These are phyloP conservation scores for Alternaria sp. DNA, from an alignment of 2,329 filamentous ascomycete species.

Conservation along the genomic window DNA sequence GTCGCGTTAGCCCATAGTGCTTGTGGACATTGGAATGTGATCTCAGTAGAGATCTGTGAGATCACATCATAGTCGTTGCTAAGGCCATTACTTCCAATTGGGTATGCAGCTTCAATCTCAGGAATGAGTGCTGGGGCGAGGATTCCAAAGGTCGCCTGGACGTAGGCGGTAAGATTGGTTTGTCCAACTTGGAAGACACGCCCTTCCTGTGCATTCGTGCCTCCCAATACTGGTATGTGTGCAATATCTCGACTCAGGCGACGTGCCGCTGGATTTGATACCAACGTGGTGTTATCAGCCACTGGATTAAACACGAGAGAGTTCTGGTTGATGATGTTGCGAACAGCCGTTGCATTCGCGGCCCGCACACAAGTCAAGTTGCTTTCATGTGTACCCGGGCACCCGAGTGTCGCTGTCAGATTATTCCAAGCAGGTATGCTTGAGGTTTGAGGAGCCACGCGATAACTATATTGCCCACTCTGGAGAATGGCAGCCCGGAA, in stretches of 20 bases:
- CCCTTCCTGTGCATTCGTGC: constrained; percentile 40
- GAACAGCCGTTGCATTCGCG: constrained; percentile 27
- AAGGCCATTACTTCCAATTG: constrained; percentile 24
- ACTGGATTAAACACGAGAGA: constrained; percentile 29
- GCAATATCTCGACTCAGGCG: constrained; percentile 35
- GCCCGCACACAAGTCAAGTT: constrained; percentile 36
- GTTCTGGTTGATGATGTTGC: constrained; percentile 28
- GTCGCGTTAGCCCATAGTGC: constrained; percentile 36
- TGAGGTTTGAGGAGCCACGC: constrained; percentile 13
- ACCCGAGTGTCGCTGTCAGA: constrained; percentile 30
- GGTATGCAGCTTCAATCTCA: constrained; percentile 31
- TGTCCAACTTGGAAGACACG: constrained; percentile 31
- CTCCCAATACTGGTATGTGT: constrained; percentile 35
- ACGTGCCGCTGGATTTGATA: constrained; percentile 25
- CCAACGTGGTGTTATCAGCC: constrained; percentile 34
- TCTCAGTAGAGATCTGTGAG: constrained; percentile 27
- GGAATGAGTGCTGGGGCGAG: constrained; percentile 21
- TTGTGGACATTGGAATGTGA: constrained; percentile 30
- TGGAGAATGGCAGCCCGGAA: constrained; percentile 43
- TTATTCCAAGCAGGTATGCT: constrained; percentile 32
- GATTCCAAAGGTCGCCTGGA: constrained; percentile 24
- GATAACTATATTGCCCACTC: constrained; percentile 38
- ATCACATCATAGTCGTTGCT: constrained; percentile 27
- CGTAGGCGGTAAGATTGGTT: constrained; percentile 26
- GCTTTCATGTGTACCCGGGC: constrained; percentile 23